phyloP scores from a whole-genome alignment of 768 basidiomycete genomes.

The Suillus cothurnatus region DNA sequence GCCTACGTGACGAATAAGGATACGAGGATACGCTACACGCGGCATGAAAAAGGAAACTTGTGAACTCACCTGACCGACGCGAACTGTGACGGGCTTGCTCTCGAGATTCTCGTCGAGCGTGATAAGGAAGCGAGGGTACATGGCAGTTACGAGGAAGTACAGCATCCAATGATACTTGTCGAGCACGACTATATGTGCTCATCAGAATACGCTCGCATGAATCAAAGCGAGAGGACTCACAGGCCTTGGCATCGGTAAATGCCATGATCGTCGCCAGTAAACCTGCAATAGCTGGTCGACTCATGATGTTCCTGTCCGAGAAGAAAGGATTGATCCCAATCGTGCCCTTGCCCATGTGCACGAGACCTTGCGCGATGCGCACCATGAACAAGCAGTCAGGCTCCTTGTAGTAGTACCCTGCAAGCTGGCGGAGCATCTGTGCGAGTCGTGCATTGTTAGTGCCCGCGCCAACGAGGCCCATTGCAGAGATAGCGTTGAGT shows the following conservation, averaged over 20 bases:
- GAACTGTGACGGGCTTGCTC: constrained; percentile 84
- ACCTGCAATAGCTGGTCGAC: constrained; percentile 85
- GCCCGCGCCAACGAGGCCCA: constrained; percentile 97
- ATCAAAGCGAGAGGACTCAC: constrained; percentile 51
- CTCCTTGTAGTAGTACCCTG: constrained; percentile 98
- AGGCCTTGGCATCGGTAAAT: constrained; percentile 92
- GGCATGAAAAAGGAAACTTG: not conserved
- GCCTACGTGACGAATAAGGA: constrained; percentile 51
- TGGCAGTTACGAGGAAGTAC: constrained; percentile 92
- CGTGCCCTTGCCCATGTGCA: constrained; percentile 99
- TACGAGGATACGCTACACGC: not conserved
- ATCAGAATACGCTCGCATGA: not conserved
- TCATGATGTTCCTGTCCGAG: constrained; percentile 89
- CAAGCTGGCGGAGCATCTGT: constrained; percentile 96
- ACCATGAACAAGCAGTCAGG: constrained; percentile 97
- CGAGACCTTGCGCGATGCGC: constrained; percentile 91
- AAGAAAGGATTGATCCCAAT: constrained; percentile 98
- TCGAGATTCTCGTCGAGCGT: constrained; percentile 93
- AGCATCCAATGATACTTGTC: constrained; percentile 99
- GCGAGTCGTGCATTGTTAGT: constrained; percentile 98
- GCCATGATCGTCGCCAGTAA: constrained; percentile 85
- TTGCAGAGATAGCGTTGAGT: constrained; percentile 95
- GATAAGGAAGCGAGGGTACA: constrained; percentile 99
- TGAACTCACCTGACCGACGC: constrained; percentile 80
- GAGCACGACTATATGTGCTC: constrained; percentile 66